Base-by-base conservation (phyloP, 2,329 filamentous ascomycete genomes). In the Stemphylium vesicarium region DNA sequence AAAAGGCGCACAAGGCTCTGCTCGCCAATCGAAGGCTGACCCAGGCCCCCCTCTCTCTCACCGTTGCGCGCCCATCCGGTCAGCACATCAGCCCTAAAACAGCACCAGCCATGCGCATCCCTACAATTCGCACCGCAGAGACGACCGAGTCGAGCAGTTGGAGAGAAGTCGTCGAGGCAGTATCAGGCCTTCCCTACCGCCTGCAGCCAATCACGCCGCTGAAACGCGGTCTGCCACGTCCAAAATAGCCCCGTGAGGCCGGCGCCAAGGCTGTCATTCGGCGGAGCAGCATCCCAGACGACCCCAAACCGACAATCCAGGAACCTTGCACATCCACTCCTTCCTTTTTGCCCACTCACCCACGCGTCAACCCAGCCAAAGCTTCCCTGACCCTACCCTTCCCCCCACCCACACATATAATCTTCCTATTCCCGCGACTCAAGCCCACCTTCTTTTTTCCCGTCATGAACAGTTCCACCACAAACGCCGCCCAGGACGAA, bases 401-500 rank as follows among this genome's bases (percentile, higher is more conserved):
- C n/a, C 53, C 41, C 16, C n/a, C 43, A 37, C 39, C 50, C 22
- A 68, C 70, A 66, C 69, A 72, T 70, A 73, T 61, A 53, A 41
- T 29, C 56, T 40, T 7, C 36, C 35, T 29, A 26, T 50, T 56
- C 44, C 39, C 52, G 50, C 58, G 42, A 40, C 52, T 36, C 55
- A 45, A 43, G 53, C 39, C 39, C 53, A 50, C 37, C 50, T 29
- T 57, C 60, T 51, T 49, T 59, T 46, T 57, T 65, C 60, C 58
- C 69, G 70, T 41, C 40, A 81, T 81, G 79, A 77, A 78, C 50
- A 68, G 68, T 29, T 61, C 66, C 48, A 68, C 69, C 40, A 60
- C 67, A 44, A 26, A 35, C 15, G 71, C 78, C 43, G 79, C 81
- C 51, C 79, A 82, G 66, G 76, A 81, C 62, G 81, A 83, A 75